Conservation (phyloP, 805 yeast genomes). For the Lachancea cidri region DNA sequence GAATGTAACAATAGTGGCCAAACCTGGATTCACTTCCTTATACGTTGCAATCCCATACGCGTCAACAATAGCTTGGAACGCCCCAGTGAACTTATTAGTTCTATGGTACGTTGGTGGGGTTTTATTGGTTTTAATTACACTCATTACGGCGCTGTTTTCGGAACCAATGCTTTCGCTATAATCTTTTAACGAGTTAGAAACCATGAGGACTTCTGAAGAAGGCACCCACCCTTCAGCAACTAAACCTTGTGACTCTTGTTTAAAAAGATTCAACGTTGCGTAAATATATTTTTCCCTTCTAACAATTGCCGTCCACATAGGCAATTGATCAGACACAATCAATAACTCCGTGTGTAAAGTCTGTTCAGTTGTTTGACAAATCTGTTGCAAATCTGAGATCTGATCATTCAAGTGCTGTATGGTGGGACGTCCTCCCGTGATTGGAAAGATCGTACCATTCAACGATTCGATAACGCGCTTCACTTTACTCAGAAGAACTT, state of each 20-base stretch:
- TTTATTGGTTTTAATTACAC: conserved; percentile 64
- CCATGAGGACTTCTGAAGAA: conserved; percentile 59
- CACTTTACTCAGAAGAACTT: conserved; percentile 62
- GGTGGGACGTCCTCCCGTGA: conserved; percentile 39
- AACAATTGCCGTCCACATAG: conserved; percentile 63
- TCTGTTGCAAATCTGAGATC: conserved; percentile 53
- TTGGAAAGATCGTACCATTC: conserved; percentile 58
- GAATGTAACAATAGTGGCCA: conserved; percentile 91
- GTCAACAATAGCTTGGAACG: conserved; percentile 91
- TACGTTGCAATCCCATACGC: conserved; percentile 93
- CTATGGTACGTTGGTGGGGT: conserved; percentile 93
- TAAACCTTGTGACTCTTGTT: conserved; percentile 78
- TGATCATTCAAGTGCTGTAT: conserved; percentile 40
- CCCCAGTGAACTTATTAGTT: conserved; percentile 90
- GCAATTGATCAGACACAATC: conserved; percentile 68
- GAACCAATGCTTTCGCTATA: conserved; percentile 30
- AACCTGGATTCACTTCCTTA: conserved; percentile 92
- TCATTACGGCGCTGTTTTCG: conserved; percentile 50
- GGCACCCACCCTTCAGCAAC: conserved; percentile 98
- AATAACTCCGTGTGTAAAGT: conserved; percentile 74
- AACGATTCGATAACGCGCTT: conserved; percentile 83
- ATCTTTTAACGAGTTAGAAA: conserved; percentile 61
- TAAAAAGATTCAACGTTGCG: conserved; percentile 68
- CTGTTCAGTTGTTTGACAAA: conserved; percentile 56
- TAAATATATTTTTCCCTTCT: conserved; percentile 82